phyloP scores from a whole-genome alignment of 805 yeast species.

The Nadsonia fulvescens region DNA sequence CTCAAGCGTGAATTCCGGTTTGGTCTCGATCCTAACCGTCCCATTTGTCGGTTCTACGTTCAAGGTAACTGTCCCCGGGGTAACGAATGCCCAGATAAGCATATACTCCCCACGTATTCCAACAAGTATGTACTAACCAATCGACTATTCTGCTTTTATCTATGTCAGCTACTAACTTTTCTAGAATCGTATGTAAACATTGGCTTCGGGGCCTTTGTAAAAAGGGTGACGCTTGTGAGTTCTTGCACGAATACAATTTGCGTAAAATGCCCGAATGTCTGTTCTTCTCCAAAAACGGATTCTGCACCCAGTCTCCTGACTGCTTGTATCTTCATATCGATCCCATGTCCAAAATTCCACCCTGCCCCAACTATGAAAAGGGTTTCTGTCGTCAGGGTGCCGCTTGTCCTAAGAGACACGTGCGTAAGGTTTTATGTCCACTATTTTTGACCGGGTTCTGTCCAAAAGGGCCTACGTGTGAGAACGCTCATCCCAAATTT shows the following conservation, averaged over 20 bases:
- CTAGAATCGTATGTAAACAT: constrained; percentile 84
- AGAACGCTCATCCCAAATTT: constrained; percentile 69
- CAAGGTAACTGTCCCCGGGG: constrained; percentile 72
- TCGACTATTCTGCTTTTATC: constrained; percentile 13
- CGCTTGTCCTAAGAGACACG: constrained; percentile 63
- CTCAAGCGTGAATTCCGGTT: constrained; percentile 63
- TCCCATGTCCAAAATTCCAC: constrained; percentile 75
- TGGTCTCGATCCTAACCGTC: constrained; percentile 77
- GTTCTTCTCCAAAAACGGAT: constrained; percentile 50
- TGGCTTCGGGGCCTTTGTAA: constrained; percentile 96
- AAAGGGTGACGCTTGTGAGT: constrained; percentile 92
- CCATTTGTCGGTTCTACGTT: constrained; percentile 62
- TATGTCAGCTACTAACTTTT: constrained; percentile 24
- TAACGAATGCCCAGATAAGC: constrained; percentile 70
- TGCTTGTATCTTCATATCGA: constrained; percentile 86
- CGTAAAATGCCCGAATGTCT: constrained; percentile 95
- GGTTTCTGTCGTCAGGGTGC: constrained; percentile 95
- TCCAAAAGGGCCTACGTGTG: constrained; percentile 69
- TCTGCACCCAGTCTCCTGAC: constrained; percentile 82
- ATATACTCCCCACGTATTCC: constrained; percentile 44
- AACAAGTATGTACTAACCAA: constrained; percentile 25
- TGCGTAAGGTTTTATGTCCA: constrained; percentile 59
- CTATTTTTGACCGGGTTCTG: constrained; percentile 79
- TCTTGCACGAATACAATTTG: constrained; percentile 82
- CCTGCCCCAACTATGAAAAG: constrained; percentile 61